Conservation (phyloP, 306 rosid genomes). For the Dalbergia cochinchinensis region DNA sequence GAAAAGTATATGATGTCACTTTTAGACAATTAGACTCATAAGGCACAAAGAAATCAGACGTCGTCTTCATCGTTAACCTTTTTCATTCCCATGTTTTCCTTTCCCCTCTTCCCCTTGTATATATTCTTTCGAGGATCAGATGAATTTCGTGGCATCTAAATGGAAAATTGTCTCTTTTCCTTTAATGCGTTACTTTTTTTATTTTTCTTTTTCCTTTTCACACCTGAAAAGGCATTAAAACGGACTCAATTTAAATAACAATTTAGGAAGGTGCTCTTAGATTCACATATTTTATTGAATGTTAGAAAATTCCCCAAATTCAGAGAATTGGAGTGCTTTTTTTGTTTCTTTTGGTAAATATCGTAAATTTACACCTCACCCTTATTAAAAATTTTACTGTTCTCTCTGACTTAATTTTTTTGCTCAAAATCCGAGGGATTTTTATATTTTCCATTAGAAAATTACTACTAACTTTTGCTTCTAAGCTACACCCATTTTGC, state of each 20-base stretch:
- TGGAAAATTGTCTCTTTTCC: slow-evolving; percentile 29
- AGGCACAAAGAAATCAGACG: slow-evolving; percentile 50
- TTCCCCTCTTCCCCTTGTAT: neutral
- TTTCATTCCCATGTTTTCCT: slow-evolving; percentile 28
- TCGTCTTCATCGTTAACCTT: slow-evolving; percentile 37
- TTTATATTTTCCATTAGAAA: neutral
- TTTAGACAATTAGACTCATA: slow-evolving; percentile 31
- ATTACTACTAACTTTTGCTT: neutral
- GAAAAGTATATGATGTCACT: slow-evolving; percentile 24
- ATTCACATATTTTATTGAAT: slow-evolving; percentile 9
- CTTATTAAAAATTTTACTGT: neutral
- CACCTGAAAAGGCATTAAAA: slow-evolving; percentile 18
- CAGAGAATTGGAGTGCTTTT: neutral
- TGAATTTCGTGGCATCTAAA: slow-evolving; percentile 28
- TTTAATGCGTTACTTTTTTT: neutral
- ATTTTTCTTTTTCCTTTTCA: slow-evolving; percentile 31
- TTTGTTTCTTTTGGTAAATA: neutral
- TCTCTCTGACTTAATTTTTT: neutral
- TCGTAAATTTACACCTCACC: neutral
- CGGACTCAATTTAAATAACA: slow-evolving; percentile 5
- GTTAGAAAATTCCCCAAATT: neutral
- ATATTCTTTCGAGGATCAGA: neutral
- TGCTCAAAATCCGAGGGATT: neutral
- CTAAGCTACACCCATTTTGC: slow-evolving; percentile 10
- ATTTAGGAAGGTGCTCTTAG: neutral